These are phyloP conservation scores for Apiotrichum sp. DNA, from an alignment of 1,284 basidiomycete species.

Conservation along the genomic window DNA sequence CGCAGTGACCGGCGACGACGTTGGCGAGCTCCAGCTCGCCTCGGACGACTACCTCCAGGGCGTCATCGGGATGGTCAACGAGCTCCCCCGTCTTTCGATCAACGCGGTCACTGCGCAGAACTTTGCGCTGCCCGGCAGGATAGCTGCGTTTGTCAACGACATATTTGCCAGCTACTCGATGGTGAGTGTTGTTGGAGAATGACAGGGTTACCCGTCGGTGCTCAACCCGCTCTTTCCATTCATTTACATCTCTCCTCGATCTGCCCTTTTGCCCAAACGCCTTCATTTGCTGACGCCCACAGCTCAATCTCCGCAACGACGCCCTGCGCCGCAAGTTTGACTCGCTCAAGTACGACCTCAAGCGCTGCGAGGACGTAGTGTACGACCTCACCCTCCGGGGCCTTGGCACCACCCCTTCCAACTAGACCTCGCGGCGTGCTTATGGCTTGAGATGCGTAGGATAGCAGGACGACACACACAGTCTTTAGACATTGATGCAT, in stretches of 20 bases:
- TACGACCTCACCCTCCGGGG: slow-evolving; percentile 45
- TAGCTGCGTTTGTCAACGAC: slow-evolving; percentile 47
- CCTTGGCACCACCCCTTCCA: slow-evolving; percentile 13
- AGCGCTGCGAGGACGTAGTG: slow-evolving; percentile 48
- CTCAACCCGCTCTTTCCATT: no score
- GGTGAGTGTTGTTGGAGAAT: slow-evolving; percentile 22
- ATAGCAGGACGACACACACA: background rate
- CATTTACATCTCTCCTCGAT: no score
- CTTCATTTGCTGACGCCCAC: background rate
- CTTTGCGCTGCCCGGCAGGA: slow-evolving; percentile 43
- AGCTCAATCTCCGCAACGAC: slow-evolving; percentile 48
- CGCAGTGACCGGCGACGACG: slow-evolving; percentile 35
- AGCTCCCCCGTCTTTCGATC: slow-evolving; percentile 46
- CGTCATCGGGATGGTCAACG: slow-evolving; percentile 47
- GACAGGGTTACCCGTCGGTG: no score
- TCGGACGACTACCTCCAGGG: slow-evolving; percentile 48
- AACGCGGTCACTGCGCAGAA: slow-evolving; percentile 47
- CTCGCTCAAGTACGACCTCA: slow-evolving; percentile 48
- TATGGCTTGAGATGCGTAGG: no score
- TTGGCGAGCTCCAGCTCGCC: slow-evolving; percentile 36
- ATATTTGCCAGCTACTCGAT: slow-evolving; percentile 47
- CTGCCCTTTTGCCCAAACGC: no score
- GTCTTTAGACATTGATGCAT: background rate
- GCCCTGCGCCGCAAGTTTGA: slow-evolving; percentile 45
- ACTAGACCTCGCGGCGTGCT: background rate